Evolutionary conservation across 2,329 filamentous ascomycete species (phyloP), one percentile per base, ranked within the genome.

Genomic region (Diatrype stigma): DNA sequence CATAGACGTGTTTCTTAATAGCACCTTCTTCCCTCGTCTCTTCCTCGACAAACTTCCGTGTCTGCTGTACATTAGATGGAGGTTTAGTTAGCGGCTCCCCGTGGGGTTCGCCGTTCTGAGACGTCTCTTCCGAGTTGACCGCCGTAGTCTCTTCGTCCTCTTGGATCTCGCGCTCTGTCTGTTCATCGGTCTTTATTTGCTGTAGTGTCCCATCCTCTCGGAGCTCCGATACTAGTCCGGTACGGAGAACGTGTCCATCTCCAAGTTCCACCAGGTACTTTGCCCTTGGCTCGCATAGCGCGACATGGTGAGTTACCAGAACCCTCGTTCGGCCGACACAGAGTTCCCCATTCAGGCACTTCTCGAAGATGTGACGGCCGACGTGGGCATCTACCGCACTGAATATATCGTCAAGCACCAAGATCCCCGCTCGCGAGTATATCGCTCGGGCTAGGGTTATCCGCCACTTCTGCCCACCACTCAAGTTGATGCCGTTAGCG

Each of bases 321-420:
- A 94, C 89, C 28, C 89, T 75, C 2, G 90, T 94, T 50, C 90
- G 75, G 0, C 82, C 84, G 21, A 75, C 68, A 53, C 86, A 85
- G 8, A 93, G 76, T 46, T 87, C 80, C 5, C 89, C 89, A 2
- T 80, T 85, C 2, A 93, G 73, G 54, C 86, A 90, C 51, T 89
- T 79, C 56, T 92, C 87, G 57, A 89, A 90, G 46, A 93, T 85
- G 60, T 90, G 86, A 26, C 87, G 81, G 16, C 89, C 89, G 28
- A 91, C 89, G 61, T 92, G 87, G 3, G 88, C 86, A 66, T 95
- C 90, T 8, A 94, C 82, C 10, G 89, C 85, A 63, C 86, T 90
- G 66, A 95, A 92, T 38, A 93, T 89, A 62, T 95, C 90, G 65
- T 95, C 90, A 60, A 94, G 76, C 17, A 94, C 73, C 5, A 95